phyloP scores from a whole-genome alignment of 2,329 filamentous ascomycete species.

The Fusarium cicatricum region DNA sequence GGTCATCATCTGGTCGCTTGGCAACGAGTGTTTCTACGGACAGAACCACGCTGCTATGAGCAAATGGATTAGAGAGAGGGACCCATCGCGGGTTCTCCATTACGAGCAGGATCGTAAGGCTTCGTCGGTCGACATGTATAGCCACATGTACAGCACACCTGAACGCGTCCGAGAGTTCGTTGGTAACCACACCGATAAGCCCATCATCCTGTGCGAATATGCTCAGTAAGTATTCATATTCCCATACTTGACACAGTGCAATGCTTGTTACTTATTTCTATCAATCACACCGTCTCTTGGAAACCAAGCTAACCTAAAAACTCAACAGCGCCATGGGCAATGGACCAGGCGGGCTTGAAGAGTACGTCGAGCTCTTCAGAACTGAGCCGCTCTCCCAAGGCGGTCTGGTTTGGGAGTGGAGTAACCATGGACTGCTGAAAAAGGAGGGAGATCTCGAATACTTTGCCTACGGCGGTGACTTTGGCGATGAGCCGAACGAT shows the following conservation, averaged over 20 bases:
- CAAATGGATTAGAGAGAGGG: slow-evolving; percentile 64
- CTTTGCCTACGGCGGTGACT: slow-evolving; percentile 66
- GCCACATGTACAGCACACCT: slow-evolving; percentile 69
- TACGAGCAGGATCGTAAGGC: slow-evolving; percentile 71
- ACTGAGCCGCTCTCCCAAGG: slow-evolving; percentile 62
- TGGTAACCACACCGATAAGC: slow-evolving; percentile 49
- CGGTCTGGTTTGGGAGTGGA: slow-evolving; percentile 73
- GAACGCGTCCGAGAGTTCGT: slow-evolving; percentile 39
- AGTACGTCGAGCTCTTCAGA: slow-evolving; percentile 73
- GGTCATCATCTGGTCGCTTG: slow-evolving; percentile 75
- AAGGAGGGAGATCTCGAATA: neutral
- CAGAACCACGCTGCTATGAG: slow-evolving; percentile 74
- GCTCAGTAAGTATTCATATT: slow-evolving; percentile 48
- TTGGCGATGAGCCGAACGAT: slow-evolving; percentile 68
- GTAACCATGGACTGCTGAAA: slow-evolving; percentile 54
- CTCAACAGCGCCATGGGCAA: slow-evolving; percentile 71
- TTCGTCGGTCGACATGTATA: slow-evolving; percentile 68
- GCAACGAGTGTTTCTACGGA: slow-evolving; percentile 77
- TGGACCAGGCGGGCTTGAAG: slow-evolving; percentile 71
- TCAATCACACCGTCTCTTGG: neutral
- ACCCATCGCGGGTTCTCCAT: slow-evolving; percentile 65
- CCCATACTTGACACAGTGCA: no score
- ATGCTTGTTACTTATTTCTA: no score
- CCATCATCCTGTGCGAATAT: slow-evolving; percentile 65
- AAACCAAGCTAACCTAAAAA: neutral